Evolutionary conservation across 306 rosid genomes (phyloP).

Genomic region (Castanopsis chinensis): DNA sequence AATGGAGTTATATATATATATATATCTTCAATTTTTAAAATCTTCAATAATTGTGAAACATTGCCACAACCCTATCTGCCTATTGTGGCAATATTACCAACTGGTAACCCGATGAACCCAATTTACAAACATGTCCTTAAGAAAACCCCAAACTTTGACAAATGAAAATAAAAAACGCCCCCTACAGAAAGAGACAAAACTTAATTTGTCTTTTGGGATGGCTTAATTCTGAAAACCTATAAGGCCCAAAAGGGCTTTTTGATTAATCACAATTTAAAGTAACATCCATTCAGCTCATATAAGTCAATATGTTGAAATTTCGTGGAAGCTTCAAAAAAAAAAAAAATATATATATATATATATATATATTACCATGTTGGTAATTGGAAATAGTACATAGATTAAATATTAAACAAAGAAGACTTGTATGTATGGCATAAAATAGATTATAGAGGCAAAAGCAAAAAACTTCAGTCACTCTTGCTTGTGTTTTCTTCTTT

Average conservation of each 20-base stretch:
- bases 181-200: not conserved
- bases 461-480: not conserved
- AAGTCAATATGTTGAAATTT: not conserved
- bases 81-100: no score
- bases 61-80: no score
- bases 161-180: not conserved
- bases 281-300: not conserved
- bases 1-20: no score
- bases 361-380: not conserved
- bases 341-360: no score
- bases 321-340: not conserved
- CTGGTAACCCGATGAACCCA: not conserved
- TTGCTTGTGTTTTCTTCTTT: not conserved
- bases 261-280: not conserved
- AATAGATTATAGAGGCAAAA: not conserved
- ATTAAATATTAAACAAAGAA: not conserved
- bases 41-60: no score
- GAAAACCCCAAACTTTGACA: not conserved
- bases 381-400: not conserved
- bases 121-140: not conserved
- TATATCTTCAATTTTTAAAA: no score
- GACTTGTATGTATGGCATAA: not conserved
- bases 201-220: not conserved
- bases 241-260: not conserved
- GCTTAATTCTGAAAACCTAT: not conserved